Evolutionary conservation across 495 filamentous ascomycete genomes (phyloP), one percentile per base, ranked within the genome.

Genomic region (Aspergillus leporis): DNA sequence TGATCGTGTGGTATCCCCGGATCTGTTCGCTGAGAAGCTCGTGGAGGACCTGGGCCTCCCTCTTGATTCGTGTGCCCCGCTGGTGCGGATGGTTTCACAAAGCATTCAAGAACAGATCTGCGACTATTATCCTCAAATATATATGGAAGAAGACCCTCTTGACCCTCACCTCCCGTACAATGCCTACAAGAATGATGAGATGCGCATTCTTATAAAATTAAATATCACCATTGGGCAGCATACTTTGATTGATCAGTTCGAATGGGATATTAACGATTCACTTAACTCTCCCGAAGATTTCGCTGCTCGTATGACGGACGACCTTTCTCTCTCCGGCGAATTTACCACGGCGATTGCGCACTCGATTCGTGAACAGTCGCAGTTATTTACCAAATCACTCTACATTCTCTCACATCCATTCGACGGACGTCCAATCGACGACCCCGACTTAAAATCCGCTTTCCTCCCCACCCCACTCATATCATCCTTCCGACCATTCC

Each of bases 201-300:
- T 98, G 93, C 87, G 94, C 55, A 92, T 98, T 31, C 75, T 92
- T 19, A 85, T 98, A 64, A 97, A 97, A 72, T 80, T 98, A 41
- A 96, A 98, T 69, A 97, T 98, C 67, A 98, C 94, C 23, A 97
- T 98, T 70, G 95, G 94, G 2, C 88, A 90, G 60, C 90, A 96
- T 70, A 97, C 93, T 0, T 80, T 98, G 25, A 87, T 97, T 22
- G 94, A 98, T 65, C 95, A 98, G 69, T 98, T 98, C 53, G 94
- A 98, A 74, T 98, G 94, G 94, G 94, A 98, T 66, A 91, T 98
- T 67, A 98, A 98, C 70, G 93, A 97, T 65, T 87, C 92, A 0
- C 78, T 86, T 60, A 98, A 98, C 72, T 93, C 87, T 0, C 92
- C 94, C 0, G 94, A 98, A 71, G 89, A 95, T 55, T 98, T 98